These are phyloP conservation scores for Nepenthes alata DNA, from an alignment of 179 eudicot genomes.

Conservation along the genomic window DNA sequence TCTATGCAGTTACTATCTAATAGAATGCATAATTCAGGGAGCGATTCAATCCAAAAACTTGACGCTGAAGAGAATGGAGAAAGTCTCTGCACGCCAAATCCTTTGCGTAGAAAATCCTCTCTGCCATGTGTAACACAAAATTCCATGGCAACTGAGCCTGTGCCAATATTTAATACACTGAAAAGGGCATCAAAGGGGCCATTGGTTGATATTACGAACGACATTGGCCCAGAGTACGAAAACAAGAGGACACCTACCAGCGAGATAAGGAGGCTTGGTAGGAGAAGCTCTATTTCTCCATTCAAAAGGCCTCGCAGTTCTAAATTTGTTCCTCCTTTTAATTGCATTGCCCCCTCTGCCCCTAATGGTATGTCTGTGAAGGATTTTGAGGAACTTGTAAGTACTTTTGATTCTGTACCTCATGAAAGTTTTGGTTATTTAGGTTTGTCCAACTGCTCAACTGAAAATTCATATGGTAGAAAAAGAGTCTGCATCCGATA, in stretches of 20 bases:
- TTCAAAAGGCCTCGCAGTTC: conserved; percentile 80
- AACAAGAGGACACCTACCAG: conserved; percentile 21
- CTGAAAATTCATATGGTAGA: conserved; percentile 31
- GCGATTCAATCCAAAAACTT: conserved; percentile 48
- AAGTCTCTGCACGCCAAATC: conserved; percentile 13
- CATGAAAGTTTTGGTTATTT: conserved; percentile 6
- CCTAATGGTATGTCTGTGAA: conserved; percentile 37
- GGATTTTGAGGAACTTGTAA: conserved; percentile 3
- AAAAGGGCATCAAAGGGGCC: conserved; percentile 29
- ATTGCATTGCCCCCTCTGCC: conserved; percentile 14
- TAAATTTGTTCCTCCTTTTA: conserved; percentile 55
- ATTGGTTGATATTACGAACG: conserved; percentile 53
- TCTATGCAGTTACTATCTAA: conserved; percentile 38
- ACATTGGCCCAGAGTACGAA: conserved; percentile 6
- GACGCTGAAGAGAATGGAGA: conserved; percentile 44
- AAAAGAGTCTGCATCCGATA: conserved; percentile 48
- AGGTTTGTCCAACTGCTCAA: conserved; percentile 30
- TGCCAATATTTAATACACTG: conserved; percentile 17
- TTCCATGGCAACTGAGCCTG: conserved; percentile 14
- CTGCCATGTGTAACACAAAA: conserved; percentile 8
- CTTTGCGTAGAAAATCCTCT: conserved; percentile 13
- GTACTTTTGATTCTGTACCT: conserved; percentile 3
- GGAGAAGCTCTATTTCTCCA: conserved; percentile 43
- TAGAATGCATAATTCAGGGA: conserved; percentile 28
- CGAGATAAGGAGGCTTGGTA: conserved; percentile 37